Evolutionary conservation across 129 eudicot genomes (phyloP).

Genomic region (Artemisia annua): DNA sequence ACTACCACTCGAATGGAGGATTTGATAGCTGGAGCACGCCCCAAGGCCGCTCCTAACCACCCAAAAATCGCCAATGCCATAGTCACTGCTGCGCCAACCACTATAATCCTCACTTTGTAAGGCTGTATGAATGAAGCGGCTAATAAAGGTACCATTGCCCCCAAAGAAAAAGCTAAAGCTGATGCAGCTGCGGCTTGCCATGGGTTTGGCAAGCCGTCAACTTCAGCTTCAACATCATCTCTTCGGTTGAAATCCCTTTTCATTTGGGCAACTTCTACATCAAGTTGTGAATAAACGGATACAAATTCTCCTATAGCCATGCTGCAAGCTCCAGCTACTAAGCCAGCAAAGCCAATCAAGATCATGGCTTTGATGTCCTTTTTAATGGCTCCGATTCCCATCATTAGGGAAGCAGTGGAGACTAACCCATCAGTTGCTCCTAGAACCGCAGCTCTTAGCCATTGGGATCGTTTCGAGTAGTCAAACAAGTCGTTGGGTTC

Average conservation of each 20-base stretch:
- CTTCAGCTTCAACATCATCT: slow-evolving; percentile 22
- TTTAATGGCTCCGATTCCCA: slow-evolving; percentile 31
- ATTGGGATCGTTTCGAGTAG: slow-evolving; percentile 33
- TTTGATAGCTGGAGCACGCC: slow-evolving; percentile 42
- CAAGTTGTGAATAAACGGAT: slow-evolving; percentile 37
- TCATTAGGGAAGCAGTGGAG: slow-evolving; percentile 31
- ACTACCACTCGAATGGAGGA: slow-evolving; percentile 47
- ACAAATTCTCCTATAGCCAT: slow-evolving; percentile 46
- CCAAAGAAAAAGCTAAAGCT: slow-evolving; percentile 46
- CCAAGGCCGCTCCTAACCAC: slow-evolving; percentile 56
- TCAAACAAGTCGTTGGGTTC: slow-evolving; percentile 25
- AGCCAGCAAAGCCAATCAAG: slow-evolving; percentile 30
- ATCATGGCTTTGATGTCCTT: slow-evolving; percentile 34
- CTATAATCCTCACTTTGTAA: slow-evolving; percentile 44
- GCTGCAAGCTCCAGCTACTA: slow-evolving; percentile 44
- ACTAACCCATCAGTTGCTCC: slow-evolving; percentile 40
- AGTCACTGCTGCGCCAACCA: slow-evolving; percentile 52
- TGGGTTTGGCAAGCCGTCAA: slow-evolving; percentile 47
- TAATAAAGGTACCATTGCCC: slow-evolving; percentile 61
- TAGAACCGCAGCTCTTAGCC: slow-evolving; percentile 37
- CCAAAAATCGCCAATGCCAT: slow-evolving; percentile 31
- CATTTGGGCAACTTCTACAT: slow-evolving; percentile 34
- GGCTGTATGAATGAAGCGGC: slow-evolving; percentile 50
- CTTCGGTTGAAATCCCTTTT: background rate
- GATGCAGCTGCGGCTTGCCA: slow-evolving; percentile 60